Percentiles rank a stretch among this genome's conserved stretches.
These are phyloP conservation scores for Davidsoniella australis DNA, from an alignment of 2,329 filamentous ascomycete genomes.

Conservation along the genomic window DNA sequence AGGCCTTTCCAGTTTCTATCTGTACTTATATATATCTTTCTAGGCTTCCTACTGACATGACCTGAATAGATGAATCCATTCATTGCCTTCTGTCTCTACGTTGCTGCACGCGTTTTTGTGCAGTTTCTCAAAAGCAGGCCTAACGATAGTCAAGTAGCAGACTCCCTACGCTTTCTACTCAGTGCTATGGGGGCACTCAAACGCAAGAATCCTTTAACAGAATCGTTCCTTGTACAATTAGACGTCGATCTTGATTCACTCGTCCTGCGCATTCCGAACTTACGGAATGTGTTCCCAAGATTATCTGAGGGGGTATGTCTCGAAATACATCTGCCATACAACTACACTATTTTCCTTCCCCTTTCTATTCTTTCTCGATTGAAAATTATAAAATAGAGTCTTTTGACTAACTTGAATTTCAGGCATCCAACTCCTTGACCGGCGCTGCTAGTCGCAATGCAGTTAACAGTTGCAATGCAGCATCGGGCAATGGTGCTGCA, in stretches of 20 bases:
- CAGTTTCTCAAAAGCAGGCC: constrained; percentile 93
- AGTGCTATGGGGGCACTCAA: constrained; percentile 83
- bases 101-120: constrained; percentile 87
- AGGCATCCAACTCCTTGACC: background rate
- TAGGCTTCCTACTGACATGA: constrained; percentile 14
- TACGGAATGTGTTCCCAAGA: constrained; percentile 37
- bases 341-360: background rate
- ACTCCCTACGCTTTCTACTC: constrained; percentile 78
- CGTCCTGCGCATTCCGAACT: constrained; percentile 41
- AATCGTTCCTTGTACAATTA: constrained; percentile 85
- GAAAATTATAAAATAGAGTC: no score
- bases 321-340: background rate
- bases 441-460: background rate
- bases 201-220: constrained; percentile 72
- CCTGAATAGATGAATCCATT: constrained; percentile 71
- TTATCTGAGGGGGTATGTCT: constrained; percentile 32
- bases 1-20: constrained; percentile 19
- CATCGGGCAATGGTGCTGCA: background rate
- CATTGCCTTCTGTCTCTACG: constrained; percentile 86
- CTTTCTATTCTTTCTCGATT: background rate
- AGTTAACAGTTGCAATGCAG: background rate
- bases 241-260: constrained; percentile 77
- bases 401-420: background rate
- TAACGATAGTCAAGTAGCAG: constrained; percentile 59
- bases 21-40: no score